Base-by-base conservation (phyloP, 2,329 filamentous ascomycete species). In the Aspergillus pseudonomiae region DNA sequence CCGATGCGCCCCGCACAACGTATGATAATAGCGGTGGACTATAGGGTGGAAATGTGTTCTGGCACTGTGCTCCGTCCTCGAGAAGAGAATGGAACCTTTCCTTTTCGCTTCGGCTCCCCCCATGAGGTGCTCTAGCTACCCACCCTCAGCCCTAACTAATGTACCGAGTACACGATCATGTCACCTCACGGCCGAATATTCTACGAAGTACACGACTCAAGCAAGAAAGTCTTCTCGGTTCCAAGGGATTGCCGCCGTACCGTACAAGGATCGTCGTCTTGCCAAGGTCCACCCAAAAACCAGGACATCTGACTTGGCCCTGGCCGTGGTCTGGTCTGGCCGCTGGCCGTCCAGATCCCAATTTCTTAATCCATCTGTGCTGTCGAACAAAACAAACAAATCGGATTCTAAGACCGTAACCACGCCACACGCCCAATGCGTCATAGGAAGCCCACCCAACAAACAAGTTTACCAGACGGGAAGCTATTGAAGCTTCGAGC, bases 401-500 rank as follows among this genome's bases (percentile, higher is more conserved):
- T 55, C 32, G 52, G 32, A 55, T 39, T 55, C 32, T 24, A 24
- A 28, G 32, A 36, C 30, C n/a, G n/a, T 24, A n/a, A 55, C 52
- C 32, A 55, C 32, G 52, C 52, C 52, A 55, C 52, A 39, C 32
- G 52, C 52, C 32, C 52, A 55, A 26, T 55, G 52, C 52, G 32
- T 55, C 52, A 55, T 55, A 10, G 52, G 21, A 16, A 53, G 21
- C 50, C 50, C 50, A 52, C 10, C 11, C 19, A 36, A 34, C 30
- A 54, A 54, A 30, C 46, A 19, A 16, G 48, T n/a, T 24, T 32
- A 28, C 45, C 45, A 16, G 21, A 24, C 21, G 14, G 45, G 19
- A 24, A 52, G 48, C 52, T 55, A 41, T 39, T 39, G 52, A 55
- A 55, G 52, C 52, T 55, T 55, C 32, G 14, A 39, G 32, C 16